These are phyloP conservation scores for Camelina laxa DNA, from an alignment of 345 rosid genomes.

Conservation along the genomic window DNA sequence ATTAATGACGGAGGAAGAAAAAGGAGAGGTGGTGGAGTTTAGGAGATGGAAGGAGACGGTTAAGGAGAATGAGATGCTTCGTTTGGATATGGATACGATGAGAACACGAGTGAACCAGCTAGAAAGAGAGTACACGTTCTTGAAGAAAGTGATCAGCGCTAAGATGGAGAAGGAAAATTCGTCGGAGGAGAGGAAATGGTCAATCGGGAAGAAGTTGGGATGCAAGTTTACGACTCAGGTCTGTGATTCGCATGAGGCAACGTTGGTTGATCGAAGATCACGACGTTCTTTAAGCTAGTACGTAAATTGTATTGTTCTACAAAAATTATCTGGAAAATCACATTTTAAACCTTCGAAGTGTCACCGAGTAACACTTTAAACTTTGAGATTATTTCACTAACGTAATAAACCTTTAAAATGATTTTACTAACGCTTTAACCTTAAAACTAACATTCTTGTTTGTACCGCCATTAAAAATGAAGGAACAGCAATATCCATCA, in stretches of 20 bases:
- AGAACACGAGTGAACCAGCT: conserved; percentile 79
- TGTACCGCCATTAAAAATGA: no score
- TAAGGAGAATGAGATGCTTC: conserved; percentile 85
- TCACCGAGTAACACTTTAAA: no score
- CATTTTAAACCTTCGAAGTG: no score
- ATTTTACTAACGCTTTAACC: no score
- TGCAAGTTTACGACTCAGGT: conserved; percentile 82
- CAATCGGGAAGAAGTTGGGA: conserved; percentile 58
- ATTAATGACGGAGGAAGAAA: conserved; percentile 15
- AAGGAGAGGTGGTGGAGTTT: conserved; percentile 25
- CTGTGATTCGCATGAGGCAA: conserved; percentile 75
- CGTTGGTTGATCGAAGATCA: conserved; percentile 47
- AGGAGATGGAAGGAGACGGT: conserved; percentile 62
- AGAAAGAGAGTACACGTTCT: conserved; percentile 70
- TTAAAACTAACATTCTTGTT: no score
- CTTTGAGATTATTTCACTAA: no score
- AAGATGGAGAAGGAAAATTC: conserved; percentile 56
- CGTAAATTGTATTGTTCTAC: not conserved
- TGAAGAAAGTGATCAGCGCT: conserved; percentile 73
- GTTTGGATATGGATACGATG: conserved; percentile 85
- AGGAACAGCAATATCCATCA: no score
- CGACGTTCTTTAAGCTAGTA: conserved; percentile 6
- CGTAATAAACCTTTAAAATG: no score
- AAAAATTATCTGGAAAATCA: not conserved
- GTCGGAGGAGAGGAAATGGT: conserved; percentile 51